These are phyloP conservation scores for Arthrobotrys sphaeroides DNA, from an alignment of 2,329 filamentous ascomycete species.

Conservation along the genomic window DNA sequence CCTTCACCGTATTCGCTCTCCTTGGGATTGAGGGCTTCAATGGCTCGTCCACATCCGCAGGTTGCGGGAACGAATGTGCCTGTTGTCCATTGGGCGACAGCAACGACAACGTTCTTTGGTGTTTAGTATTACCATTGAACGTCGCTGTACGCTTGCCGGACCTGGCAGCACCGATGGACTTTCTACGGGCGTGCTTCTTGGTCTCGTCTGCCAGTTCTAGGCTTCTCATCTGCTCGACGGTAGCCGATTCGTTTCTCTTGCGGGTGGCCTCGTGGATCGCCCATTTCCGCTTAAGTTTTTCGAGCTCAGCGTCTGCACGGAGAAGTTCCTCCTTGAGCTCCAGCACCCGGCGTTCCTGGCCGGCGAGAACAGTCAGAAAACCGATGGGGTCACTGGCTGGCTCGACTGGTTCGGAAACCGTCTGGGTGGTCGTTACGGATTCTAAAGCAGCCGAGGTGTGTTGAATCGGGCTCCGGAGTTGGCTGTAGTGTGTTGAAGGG, in stretches of 20 bases:
- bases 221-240: conserved; percentile 68
- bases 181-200: conserved; percentile 54
- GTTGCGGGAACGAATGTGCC: conserved; percentile 58
- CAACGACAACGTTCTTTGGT: conserved; percentile 72
- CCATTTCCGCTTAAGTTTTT: conserved; percentile 83
- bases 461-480: conserved; percentile 50
- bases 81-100: conserved; percentile 71
- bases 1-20: conserved; percentile 45
- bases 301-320: conserved; percentile 80
- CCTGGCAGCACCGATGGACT: conserved; percentile 56
- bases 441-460: conserved; percentile 32
- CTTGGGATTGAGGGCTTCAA: conserved; percentile 36
- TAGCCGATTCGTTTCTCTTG: conserved; percentile 65
- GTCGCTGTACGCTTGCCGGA: conserved; percentile 58
- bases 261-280: conserved; percentile 77
- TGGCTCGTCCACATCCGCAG: conserved; percentile 55
- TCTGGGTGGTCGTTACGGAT: not conserved
- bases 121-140: conserved; percentile 51
- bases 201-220: conserved; percentile 64
- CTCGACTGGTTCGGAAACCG: conserved; percentile 27
- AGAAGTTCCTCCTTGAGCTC: conserved; percentile 90
- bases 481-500: conserved; percentile 50
- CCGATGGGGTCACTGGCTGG: conserved; percentile 66
- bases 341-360: conserved; percentile 88
- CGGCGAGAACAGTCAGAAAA: conserved; percentile 88